Conservation (phyloP, 176 grass and related monocot species). For the Carex littledalei region DNA sequence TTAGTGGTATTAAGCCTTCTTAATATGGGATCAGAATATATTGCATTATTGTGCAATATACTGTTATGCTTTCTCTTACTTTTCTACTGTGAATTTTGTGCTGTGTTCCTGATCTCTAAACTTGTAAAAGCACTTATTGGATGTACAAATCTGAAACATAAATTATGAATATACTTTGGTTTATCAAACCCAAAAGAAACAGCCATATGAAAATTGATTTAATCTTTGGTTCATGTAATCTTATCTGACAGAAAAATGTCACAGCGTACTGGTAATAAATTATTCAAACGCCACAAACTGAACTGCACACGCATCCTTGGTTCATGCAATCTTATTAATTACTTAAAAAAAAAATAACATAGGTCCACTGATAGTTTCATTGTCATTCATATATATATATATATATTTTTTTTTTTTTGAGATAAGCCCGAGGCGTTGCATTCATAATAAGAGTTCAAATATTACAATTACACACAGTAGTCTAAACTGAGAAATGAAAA, state of each 20-base stretch:
- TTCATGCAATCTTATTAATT: no score
- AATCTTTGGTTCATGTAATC: background rate
- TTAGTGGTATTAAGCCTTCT: conserved; percentile 1
- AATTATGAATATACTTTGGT: background rate
- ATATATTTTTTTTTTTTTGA: no score
- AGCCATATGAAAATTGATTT: background rate
- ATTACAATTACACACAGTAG: no score
- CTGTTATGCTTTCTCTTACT: background rate
- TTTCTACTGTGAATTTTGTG: background rate
- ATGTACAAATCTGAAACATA: background rate
- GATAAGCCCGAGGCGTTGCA: no score
- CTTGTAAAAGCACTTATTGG: background rate
- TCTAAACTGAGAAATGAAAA: no score
- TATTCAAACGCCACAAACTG: background rate
- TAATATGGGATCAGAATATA: background rate
- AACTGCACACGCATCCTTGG: background rate
- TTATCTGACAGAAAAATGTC: background rate
- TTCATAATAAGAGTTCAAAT: no score
- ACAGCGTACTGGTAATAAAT: background rate
- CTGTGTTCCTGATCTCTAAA: background rate
- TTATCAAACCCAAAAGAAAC: background rate
- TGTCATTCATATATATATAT: background rate
- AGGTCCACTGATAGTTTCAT: background rate
- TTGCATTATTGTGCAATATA: background rate
- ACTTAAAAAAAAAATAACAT: background rate